Percentiles rank a stretch among this genome's conserved stretches.
Evolutionary conservation across 257 asterid species (phyloP).

Genomic region (Pogostemon cablin): DNA sequence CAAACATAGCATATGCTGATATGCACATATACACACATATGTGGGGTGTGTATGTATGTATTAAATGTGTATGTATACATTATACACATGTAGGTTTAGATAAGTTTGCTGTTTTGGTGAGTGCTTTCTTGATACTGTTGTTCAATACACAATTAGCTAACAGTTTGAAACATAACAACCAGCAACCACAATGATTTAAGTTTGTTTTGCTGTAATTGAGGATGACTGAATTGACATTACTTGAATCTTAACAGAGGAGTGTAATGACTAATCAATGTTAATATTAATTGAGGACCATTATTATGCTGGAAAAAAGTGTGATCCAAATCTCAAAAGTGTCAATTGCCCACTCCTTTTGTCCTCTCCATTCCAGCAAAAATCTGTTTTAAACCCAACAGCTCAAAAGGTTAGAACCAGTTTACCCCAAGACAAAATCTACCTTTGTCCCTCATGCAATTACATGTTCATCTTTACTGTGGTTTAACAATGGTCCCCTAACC

Average conservation of each 20-base stretch:
- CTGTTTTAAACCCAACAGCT: constrained; percentile 56
- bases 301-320: constrained; percentile 28
- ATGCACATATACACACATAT: not conserved
- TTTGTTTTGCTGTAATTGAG: constrained; percentile 20
- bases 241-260: constrained; percentile 8
- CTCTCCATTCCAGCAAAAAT: constrained; percentile 34
- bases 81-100: not conserved
- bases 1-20: no score
- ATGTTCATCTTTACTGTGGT: constrained; percentile 34
- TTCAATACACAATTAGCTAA: constrained; percentile 6
- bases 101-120: not conserved
- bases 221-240: constrained; percentile 32
- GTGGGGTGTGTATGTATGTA: no score
- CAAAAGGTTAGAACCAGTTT: constrained; percentile 44
- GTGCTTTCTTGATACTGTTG: constrained; percentile 21
- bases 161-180: not conserved
- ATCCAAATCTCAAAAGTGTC: constrained; percentile 36
- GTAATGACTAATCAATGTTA: constrained; percentile 18
- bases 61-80: no score
- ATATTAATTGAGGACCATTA: constrained; percentile 37
- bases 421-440: constrained; percentile 55
- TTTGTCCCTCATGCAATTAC: constrained; percentile 74
- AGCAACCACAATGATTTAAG: not conserved
- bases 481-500: constrained; percentile 53
- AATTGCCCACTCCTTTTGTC: constrained; percentile 46